Base-by-base conservation (phyloP, 75 land plant species). In the Pinus taeda region DNA sequence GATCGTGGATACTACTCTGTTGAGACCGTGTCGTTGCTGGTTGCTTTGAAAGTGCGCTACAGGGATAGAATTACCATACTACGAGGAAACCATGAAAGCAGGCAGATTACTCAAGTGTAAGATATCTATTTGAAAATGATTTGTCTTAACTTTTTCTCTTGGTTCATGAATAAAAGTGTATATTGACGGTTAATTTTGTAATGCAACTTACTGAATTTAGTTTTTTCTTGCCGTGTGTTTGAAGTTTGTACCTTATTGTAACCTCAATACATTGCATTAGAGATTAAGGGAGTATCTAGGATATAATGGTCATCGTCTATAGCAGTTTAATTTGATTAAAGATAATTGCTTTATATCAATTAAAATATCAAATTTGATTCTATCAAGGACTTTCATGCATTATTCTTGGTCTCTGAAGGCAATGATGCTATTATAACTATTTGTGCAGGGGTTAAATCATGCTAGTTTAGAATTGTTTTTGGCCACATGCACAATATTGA, bases 71-170 rank as follows among this genome's bases (percentile, higher is more conserved):
- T 86, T 53, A 86, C 88, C 29, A 86, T 86, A 55, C 58, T 86
- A 64, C 77, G 87, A 75, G 88, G 88, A 60, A 86, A 86, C 61
- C 88, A 86, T 80, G 88, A 86, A 64, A 85, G 87, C 87, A 80
- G 88, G 65, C 88, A 86, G 76, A 86, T 86, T 57, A 86, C 88
- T 17, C 88, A 86, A 86, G 88, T 86, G 88, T 85, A 85, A 83
- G 88, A 57, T 70, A 24, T 74, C 21, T 37, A 3, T 15, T 3
- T 20, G 8, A 69, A 45, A 21, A 69, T 5, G 55, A 9, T 49
- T 3, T 8, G 55, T 49, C 53, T 20, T 37, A 6, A 39, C 4
- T 64, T 30, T 64, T 64, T 49, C 33, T 64, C 65, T 37, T 37
- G 42, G 8, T 37, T 11, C 6, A 11, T 67, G n/a, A 67, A 67